phyloP scores from a whole-genome alignment of 2,329 filamentous ascomycete genomes.

The Hysterium pulicare region DNA sequence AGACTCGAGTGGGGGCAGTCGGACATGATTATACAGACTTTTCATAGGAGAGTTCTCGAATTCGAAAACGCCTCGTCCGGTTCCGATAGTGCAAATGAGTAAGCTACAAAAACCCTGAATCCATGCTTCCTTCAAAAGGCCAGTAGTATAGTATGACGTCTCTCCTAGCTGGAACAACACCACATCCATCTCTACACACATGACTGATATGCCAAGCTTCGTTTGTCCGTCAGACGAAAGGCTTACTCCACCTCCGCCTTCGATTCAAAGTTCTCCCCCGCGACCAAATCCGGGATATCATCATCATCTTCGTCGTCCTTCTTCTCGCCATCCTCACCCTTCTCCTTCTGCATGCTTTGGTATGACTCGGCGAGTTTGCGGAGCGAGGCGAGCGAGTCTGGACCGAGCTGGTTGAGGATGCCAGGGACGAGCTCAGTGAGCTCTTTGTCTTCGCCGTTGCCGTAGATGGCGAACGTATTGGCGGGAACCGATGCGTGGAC shows the following conservation, averaged over 20 bases:
- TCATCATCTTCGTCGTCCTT: constrained; percentile 66
- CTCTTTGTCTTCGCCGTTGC: constrained; percentile 98
- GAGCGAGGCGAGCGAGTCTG: constrained; percentile 94
- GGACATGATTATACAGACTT: too few species aligned
- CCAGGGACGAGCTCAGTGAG: constrained; percentile 98
- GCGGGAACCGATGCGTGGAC: constrained; percentile 95
- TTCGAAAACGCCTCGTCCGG: too few species aligned
- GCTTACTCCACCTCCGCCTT: constrained; percentile 85
- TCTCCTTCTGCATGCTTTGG: constrained; percentile 97
- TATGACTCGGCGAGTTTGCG: constrained; percentile 99
- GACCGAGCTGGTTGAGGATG: constrained; percentile 99
- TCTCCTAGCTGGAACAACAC: too few species aligned
- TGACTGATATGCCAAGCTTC: too few species aligned
- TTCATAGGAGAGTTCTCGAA: too few species aligned
- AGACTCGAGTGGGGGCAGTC: too few species aligned
- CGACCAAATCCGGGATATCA: constrained; percentile 95
- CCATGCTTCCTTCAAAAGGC: too few species aligned
- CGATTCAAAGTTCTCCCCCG: constrained; percentile 96
- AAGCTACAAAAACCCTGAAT: too few species aligned
- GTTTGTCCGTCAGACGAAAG: too few species aligned
- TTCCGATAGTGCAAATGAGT: too few species aligned
- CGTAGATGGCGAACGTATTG: constrained; percentile 99
- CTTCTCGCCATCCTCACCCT: constrained; percentile 71
- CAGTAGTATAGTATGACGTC: too few species aligned
- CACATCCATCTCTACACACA: too few species aligned